Percentiles rank a stretch among this genome's conserved stretches.
These are phyloP conservation scores for Diaporthe velutina DNA, from an alignment of 2,329 filamentous ascomycete species.

Conservation along the genomic window DNA sequence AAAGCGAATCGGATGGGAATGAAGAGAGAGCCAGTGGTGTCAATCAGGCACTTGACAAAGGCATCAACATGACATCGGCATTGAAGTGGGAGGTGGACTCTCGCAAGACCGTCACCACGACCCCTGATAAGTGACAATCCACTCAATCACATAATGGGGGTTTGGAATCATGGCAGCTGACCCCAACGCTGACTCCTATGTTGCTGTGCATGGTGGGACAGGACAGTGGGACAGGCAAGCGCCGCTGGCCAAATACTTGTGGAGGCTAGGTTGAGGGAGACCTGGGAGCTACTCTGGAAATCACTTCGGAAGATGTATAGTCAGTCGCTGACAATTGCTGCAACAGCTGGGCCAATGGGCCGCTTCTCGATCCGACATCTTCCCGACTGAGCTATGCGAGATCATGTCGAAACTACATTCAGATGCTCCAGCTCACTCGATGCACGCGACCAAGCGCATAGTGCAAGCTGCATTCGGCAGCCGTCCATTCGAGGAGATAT, in stretches of 20 bases:
- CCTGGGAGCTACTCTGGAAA: neutral
- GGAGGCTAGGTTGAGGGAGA: neutral
- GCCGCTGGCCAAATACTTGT: neutral
- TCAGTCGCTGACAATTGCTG: neutral
- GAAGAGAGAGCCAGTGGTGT: neutral
- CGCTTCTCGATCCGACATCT: conserved; percentile 95
- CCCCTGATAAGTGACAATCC: neutral
- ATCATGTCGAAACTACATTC: conserved; percentile 97
- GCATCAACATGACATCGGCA: neutral
- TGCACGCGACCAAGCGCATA: conserved; percentile 82
- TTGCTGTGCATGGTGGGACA: neutral
- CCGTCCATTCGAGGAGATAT: conserved; percentile 87
- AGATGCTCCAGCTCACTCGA: conserved; percentile 90
- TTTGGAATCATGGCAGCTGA: neutral
- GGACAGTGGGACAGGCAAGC: neutral
- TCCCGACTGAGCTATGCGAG: conserved; percentile 90
- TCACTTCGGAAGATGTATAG: neutral
- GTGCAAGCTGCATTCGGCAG: conserved; percentile 87
- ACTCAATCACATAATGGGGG: neutral
- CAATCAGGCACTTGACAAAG: neutral
- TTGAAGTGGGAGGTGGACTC: neutral
- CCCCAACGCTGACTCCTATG: no score
- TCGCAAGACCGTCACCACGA: neutral
- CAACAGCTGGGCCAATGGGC: conserved; percentile 94
- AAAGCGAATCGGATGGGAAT: neutral